Percentiles rank a stretch among this genome's conserved stretches.
These are phyloP conservation scores for Pleurotus ostreatus DNA, from an alignment of 768 basidiomycete species.

Conservation along the genomic window DNA sequence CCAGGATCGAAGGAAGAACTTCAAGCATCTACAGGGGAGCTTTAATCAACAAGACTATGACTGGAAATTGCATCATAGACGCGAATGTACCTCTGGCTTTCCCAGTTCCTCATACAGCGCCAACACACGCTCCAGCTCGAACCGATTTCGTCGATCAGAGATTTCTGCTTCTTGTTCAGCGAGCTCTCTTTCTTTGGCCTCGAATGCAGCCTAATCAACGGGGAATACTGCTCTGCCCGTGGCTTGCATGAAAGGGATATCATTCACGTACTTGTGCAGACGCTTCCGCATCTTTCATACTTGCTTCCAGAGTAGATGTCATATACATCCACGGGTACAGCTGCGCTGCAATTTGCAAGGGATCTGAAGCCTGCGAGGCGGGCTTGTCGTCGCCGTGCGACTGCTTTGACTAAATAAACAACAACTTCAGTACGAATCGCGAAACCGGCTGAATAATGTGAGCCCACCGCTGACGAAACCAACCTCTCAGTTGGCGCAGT, in stretches of 20 bases:
- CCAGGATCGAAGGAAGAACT: slow-evolving; percentile 45
- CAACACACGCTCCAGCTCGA: slow-evolving; percentile 38
- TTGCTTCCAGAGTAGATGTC: slow-evolving; percentile 51
- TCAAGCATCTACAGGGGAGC: slow-evolving; percentile 30
- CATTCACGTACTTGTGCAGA: slow-evolving; percentile 27
- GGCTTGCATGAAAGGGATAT: background rate
- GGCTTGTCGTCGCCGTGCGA: no score
- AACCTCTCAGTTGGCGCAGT: no score
- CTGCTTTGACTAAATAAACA: background rate
- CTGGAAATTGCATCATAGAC: background rate
- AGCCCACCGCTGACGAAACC: no score
- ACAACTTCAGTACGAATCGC: background rate
- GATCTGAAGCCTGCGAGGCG: slow-evolving; percentile 20
- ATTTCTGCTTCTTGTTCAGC: slow-evolving; percentile 35
- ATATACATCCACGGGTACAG: slow-evolving; percentile 59
- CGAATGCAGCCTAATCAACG: slow-evolving; percentile 31
- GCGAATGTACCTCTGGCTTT: slow-evolving; percentile 26
- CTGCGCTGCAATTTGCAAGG: slow-evolving; percentile 47
- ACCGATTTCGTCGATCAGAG: slow-evolving; percentile 35
- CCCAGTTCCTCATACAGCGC: slow-evolving; percentile 44
- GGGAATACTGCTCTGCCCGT: background rate
- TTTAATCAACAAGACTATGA: background rate
- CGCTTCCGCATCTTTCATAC: slow-evolving; percentile 36
- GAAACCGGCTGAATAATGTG: background rate
- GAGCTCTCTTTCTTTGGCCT: slow-evolving; percentile 28